These are phyloP conservation scores for Citrus maxima DNA, from an alignment of 345 rosid genomes.

Conservation along the genomic window DNA sequence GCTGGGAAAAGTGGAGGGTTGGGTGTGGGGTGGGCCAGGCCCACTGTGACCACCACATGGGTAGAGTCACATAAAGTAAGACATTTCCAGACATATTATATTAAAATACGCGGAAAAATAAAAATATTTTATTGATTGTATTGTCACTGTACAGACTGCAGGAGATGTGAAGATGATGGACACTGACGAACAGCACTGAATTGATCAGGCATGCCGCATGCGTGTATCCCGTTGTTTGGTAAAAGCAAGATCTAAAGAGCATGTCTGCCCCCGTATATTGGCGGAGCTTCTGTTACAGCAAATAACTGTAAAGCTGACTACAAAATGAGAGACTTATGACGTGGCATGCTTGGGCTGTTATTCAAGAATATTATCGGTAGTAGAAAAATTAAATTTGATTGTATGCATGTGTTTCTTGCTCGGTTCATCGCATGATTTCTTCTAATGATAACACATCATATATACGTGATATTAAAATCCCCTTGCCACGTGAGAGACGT, in stretches of 20 bases:
- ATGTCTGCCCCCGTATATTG: background rate
- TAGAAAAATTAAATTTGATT: no score
- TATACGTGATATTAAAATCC: no score
- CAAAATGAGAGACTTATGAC: background rate
- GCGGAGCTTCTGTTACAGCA: background rate
- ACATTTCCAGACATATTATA: slow-evolving; percentile 24
- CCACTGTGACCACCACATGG: slow-evolving; percentile 71
- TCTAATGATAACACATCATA: no score
- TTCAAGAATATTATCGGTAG: no score
- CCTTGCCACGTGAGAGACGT: no score
- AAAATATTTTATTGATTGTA: background rate
- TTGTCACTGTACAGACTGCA: background rate
- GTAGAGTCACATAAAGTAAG: slow-evolving; percentile 57
- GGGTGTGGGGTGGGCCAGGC: slow-evolving; percentile 42
- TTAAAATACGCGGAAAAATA: background rate
- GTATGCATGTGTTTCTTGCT: no score
- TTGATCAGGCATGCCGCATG: background rate
- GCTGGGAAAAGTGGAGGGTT: slow-evolving; percentile 9
- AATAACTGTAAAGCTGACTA: background rate
- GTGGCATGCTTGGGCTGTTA: background rate
- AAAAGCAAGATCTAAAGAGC: background rate
- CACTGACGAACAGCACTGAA: background rate
- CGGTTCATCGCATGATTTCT: no score
- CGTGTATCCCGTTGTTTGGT: background rate
- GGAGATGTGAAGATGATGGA: background rate